A percentile compares a stretch with the other conserved stretches of the same genome.
phyloP scores from a whole-genome alignment of 768 basidiomycete species.

The Tylopilus felleus region DNA sequence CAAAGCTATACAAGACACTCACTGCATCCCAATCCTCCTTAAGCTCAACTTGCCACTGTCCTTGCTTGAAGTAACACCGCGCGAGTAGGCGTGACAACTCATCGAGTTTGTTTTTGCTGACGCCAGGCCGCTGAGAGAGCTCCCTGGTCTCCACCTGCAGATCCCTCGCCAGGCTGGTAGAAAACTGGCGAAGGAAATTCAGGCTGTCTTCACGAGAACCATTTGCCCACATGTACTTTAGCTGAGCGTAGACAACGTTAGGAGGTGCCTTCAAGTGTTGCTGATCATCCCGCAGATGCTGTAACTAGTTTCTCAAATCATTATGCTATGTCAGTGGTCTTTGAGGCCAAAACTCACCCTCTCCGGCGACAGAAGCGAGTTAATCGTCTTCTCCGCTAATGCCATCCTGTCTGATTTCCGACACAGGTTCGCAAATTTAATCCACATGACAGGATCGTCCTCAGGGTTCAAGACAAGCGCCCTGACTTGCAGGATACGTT shows the following conservation, averaged over 20 bases:
- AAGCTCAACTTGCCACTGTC: constrained; percentile 87
- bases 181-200: constrained; percentile 79
- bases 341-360: constrained; percentile 38
- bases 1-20: constrained; percentile 28
- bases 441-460: constrained; percentile 97
- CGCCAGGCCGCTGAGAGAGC: constrained; percentile 46
- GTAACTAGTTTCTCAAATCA: constrained; percentile 28
- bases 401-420: constrained; percentile 92
- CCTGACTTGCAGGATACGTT: constrained; percentile 92
- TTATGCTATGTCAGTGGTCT: background rate
- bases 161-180: constrained; percentile 70
- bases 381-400: constrained; percentile 96
- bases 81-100: constrained; percentile 88
- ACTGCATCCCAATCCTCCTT: constrained; percentile 79
- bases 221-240: constrained; percentile 94
- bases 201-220: constrained; percentile 77
- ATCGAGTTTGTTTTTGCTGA: constrained; percentile 56
- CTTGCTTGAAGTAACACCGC: constrained; percentile 94
- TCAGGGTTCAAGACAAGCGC: constrained; percentile 90
- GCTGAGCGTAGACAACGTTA: constrained; percentile 91
- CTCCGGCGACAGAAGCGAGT: constrained; percentile 80
- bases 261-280: constrained; percentile 77
- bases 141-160: constrained; percentile 60
- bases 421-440: constrained; percentile 97
- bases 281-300: constrained; percentile 49